Evolutionary conservation across 2,329 filamentous ascomycete species (phyloP), one percentile per base, ranked within the genome.

Genomic region (Seiridium cupressi): DNA sequence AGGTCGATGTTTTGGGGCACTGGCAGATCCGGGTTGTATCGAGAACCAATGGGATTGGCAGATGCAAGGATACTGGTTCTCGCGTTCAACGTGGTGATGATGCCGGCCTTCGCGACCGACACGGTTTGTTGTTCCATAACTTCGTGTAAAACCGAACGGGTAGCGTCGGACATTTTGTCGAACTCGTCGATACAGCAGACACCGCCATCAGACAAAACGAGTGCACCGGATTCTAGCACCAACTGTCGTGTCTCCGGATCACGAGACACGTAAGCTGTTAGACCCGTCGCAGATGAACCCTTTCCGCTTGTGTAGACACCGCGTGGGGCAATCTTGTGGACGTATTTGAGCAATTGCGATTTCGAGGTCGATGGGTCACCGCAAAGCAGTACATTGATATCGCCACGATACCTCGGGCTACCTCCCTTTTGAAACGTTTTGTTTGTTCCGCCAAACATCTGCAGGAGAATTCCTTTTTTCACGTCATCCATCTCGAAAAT

Each of bases 401-500:
- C 95, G 63, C 95, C 95, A 79, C 95, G 87, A 74, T 99, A 99
- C 69, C 90, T 93, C 5, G 95, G 95, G 70, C 91, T 97, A 60
- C 93, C 95, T 59, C 95, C 95, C 76, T 97, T 98, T 61, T 96
- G 87, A 74, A 99, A 99, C 1, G 91, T 92, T 79, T 99, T 99
- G 81, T 99, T 99, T 40, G 95, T 97, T 60, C 95, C 95, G 44
- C 95, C 94, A 72, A 99, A 99, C 46, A 99, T 86, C 71, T 99
- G 95, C 3, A 99, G 87, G 9, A 99, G 81, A 63, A 99, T 97
- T 9, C 95, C 95, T 78, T 99, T 99, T 82, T 99, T 99, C 53
- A 98, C 93, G 70, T 99, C 95, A 67, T 99, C 95, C 88, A 96
- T 91, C 76, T 99, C 95, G 78, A 96, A 97, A 70, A 99, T 90